These are phyloP conservation scores for Mycosphaerelloides madeirae DNA, from an alignment of 2,329 filamentous ascomycete species.

Conservation along the genomic window DNA sequence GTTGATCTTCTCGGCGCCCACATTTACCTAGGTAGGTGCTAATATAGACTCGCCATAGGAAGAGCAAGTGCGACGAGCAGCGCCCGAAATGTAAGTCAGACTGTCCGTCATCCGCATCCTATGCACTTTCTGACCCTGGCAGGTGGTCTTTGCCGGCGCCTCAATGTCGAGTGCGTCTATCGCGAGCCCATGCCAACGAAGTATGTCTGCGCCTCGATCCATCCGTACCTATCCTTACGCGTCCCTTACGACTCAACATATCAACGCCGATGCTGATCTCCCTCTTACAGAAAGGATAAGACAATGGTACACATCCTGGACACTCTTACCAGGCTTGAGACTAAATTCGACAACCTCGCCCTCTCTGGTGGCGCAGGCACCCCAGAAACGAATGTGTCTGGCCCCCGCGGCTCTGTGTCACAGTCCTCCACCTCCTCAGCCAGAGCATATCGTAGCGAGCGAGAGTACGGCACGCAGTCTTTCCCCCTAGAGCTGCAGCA, in stretches of 20 bases:
- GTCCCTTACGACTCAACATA: not conserved
- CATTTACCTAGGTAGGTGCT: not conserved
- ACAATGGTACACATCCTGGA: conserved; percentile 59
- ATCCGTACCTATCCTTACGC: not conserved
- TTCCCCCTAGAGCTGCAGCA: conserved; percentile 21
- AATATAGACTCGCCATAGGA: conserved; percentile 39
- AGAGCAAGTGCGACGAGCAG: conserved; percentile 61
- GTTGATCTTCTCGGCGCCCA: not conserved
- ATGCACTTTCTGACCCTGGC: conserved; percentile 4
- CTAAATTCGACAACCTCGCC: conserved; percentile 49
- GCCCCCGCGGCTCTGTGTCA: conserved; percentile 7
- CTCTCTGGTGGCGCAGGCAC: conserved; percentile 14
- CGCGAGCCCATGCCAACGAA: conserved; percentile 59
- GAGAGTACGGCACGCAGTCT: conserved; percentile 5
- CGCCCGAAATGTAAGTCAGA: conserved; percentile 51
- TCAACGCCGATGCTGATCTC: not conserved
- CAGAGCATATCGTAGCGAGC: conserved; percentile 5
- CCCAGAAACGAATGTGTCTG: conserved; percentile 16
- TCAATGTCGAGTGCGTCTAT: conserved; percentile 57
- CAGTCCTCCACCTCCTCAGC: conserved; percentile 10
- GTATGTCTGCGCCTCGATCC: conserved; percentile 39
- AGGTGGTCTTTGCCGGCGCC: conserved; percentile 51
- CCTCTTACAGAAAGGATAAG: conserved; percentile 54
- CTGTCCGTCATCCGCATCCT: not conserved
- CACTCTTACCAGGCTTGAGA: conserved; percentile 51